Conservation (phyloP, 768 basidiomycete genomes). For the Russula sp. region DNA sequence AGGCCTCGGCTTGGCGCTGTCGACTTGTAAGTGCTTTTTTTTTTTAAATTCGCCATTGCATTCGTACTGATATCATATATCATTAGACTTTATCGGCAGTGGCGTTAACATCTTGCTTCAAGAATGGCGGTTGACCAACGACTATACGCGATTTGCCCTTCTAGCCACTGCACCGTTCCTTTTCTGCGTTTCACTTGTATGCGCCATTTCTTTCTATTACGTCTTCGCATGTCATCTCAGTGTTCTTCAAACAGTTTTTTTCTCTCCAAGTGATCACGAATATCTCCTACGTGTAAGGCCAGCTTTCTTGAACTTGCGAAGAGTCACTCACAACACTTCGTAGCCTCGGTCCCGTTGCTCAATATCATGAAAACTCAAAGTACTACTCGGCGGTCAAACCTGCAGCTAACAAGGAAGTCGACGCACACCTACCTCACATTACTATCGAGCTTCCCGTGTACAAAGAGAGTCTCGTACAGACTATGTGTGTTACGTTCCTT, state of each 20-base stretch:
- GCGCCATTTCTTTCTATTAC: conserved; percentile 29
- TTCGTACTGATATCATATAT: background rate
- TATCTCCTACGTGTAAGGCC: conserved; percentile 58
- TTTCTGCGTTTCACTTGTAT: conserved; percentile 71
- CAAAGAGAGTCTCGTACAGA: conserved; percentile 78
- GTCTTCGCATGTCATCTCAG: background rate
- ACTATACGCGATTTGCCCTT: conserved; percentile 62
- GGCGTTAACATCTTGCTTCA: conserved; percentile 57
- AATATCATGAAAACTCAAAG: conserved; percentile 79
- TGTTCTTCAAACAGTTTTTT: conserved; percentile 62
- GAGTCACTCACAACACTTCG: conserved; percentile 11
- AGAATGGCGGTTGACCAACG: conserved; percentile 66
- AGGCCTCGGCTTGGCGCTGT: conserved; percentile 64
- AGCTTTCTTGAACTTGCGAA: conserved; percentile 11
- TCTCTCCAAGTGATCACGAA: conserved; percentile 65
- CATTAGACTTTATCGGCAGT: conserved; percentile 63
- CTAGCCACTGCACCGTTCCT: conserved; percentile 65
- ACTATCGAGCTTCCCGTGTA: conserved; percentile 86
- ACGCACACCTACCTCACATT: conserved; percentile 65
- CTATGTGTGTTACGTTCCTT: conserved; percentile 55
- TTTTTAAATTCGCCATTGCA: background rate
- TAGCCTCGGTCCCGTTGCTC: conserved; percentile 79
- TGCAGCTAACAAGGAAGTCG: conserved; percentile 58
- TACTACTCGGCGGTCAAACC: conserved; percentile 76
- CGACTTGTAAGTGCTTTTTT: conserved; percentile 49